phyloP scores from a whole-genome alignment of 148 eudicot genomes.

The Rhododendron simsii region DNA sequence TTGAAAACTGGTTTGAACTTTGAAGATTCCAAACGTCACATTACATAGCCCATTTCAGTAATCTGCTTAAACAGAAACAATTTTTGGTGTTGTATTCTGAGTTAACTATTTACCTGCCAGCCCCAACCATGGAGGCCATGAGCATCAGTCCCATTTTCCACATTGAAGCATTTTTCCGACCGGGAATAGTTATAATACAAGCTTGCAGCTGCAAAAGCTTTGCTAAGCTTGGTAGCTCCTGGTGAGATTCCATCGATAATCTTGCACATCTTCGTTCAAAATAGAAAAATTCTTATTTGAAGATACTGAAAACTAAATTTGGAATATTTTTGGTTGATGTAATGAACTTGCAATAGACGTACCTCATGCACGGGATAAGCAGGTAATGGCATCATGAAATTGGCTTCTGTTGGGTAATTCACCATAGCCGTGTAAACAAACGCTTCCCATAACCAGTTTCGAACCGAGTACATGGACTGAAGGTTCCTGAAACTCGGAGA shows the following conservation, averaged over 20 bases:
- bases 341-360: background rate
- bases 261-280: slow-evolving; percentile 39
- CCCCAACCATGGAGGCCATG: slow-evolving; percentile 50
- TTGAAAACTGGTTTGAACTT: background rate
- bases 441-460: slow-evolving; percentile 38
- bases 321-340: background rate
- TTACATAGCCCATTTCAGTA: background rate
- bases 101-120: slow-evolving; percentile 36
- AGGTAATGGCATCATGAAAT: slow-evolving; percentile 44
- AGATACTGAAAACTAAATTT: background rate
- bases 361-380: slow-evolving; percentile 42
- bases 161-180: slow-evolving; percentile 39
- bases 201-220: slow-evolving; percentile 43
- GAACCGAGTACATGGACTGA: slow-evolving; percentile 22
- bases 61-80: background rate
- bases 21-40: background rate
- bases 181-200: slow-evolving; percentile 40
- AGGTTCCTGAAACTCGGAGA: slow-evolving; percentile 24
- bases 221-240: slow-evolving; percentile 31
- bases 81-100: background rate
- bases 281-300: background rate
- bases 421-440: slow-evolving; percentile 49
- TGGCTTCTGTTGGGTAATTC: slow-evolving; percentile 43
- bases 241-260: slow-evolving; percentile 37
- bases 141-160: slow-evolving; percentile 29